Evolutionary conservation across 116 monocot species (phyloP).

Genomic region (Zostera marina): DNA sequence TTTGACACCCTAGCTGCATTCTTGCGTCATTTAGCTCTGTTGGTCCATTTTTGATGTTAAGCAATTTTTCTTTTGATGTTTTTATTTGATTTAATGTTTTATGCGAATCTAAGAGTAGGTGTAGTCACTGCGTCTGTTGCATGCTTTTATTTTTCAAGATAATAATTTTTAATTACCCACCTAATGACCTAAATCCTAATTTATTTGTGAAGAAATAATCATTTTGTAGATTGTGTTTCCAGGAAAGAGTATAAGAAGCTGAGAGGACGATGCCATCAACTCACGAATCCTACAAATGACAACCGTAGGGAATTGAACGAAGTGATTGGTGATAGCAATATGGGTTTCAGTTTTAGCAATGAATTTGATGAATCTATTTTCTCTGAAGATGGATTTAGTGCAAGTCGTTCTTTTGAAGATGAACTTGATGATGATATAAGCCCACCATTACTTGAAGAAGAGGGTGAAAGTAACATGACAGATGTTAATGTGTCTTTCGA

Average conservation of each 20-base stretch:
- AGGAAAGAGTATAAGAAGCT: conserved; percentile 22
- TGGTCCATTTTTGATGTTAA: too few relatives aligned
- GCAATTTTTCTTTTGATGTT: too few relatives aligned
- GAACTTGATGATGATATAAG: not conserved
- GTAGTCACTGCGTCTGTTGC: too few relatives aligned
- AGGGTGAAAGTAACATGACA: conserved; percentile 3
- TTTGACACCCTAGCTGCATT: not conserved
- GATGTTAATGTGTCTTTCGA: conserved; percentile 3
- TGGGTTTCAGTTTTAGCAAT: not conserved
- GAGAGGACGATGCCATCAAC: conserved; percentile 10
- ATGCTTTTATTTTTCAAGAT: not conserved
- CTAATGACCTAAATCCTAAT: too few relatives aligned
- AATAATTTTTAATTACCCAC: not conserved
- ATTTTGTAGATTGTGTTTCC: not conserved
- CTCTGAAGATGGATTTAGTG: conserved; percentile 8
- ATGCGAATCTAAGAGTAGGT: too few relatives aligned
- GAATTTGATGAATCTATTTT: conserved; percentile 5
- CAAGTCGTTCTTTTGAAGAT: conserved; percentile 8
- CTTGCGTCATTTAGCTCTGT: not conserved
- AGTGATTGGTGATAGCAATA: not conserved
- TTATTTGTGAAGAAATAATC: not conserved
- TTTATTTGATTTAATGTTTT: too few relatives aligned
- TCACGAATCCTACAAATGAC: conserved; percentile 5
- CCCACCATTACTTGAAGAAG: conserved; percentile 3
- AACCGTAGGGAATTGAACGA: not conserved